Evolutionary conservation across 768 basidiomycete genomes (phyloP), one percentile per base, ranked within the genome.

Genomic region (Rhizopogon sp.): DNA sequence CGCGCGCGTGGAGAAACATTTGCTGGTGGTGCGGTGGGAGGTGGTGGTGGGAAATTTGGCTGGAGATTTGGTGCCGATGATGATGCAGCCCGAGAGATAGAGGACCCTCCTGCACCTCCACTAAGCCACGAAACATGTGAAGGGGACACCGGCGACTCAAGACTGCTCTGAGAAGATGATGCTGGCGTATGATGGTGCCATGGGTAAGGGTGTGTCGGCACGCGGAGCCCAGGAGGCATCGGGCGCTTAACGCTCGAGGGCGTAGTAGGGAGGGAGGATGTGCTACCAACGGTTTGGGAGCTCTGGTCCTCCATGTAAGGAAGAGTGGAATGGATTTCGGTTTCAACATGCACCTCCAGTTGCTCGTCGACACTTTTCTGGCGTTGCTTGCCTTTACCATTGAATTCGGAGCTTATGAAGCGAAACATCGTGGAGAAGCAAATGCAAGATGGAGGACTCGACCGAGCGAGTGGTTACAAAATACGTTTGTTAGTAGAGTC

Each of bases 41-140:
- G 68, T 5, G 68, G 70, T 14, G 69, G 69, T 1, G 70, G 70
- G n/a, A 70, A 72, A 43, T 72, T 41, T 45, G 20, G 45, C 42
- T 41, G 33, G 53, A 52, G 52, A 35, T 45, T 55, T 46, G 39
- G 39, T 57, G 50, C 33, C 49, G 43, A 41, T 58, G 14, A 50
- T 58, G 50, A 43, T 53, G 50, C 28, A 11, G 37, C 52, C 20
- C 39, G n/a, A 25, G 57, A 7, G 44, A 20, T 22, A 13, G 57
- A 58, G 62, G 47, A 56, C 33, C 10, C 64, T 35, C 39, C 62
- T 13, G 51, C 41, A 50, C 58, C 58, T 50, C 59, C 53, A 52
- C 56, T 55, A 46, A 74, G 54, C 76, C 76, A 77, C 10, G 72
- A 72, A 45, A 77, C 72, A 39, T 70, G 68, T 1, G 74, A 69